Evolutionary conservation across 2,329 filamentous ascomycete genomes (phyloP).

Genomic region (Aotearoamyces nothofagi): DNA sequence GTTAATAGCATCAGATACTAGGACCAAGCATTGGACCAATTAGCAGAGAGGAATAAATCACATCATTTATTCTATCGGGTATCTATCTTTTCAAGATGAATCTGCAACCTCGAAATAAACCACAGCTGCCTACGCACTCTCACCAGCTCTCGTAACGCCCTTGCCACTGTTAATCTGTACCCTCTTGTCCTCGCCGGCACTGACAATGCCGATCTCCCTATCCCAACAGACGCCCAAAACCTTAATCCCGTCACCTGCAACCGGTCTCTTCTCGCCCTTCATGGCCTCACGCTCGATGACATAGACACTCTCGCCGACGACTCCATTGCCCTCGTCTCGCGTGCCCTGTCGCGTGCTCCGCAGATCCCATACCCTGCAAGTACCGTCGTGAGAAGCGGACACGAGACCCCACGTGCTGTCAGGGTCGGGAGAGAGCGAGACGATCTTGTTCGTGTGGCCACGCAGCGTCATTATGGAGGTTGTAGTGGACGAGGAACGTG

Average conservation of each 20-base stretch:
- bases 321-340: conserved; percentile 40
- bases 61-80: no score
- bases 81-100: no score
- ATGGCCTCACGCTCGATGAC: conserved; percentile 60
- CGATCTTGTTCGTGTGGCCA: conserved; percentile 67
- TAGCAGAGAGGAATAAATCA: no score
- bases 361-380: conserved; percentile 87
- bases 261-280: conserved; percentile 42
- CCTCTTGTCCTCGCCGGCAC: conserved; percentile 82
- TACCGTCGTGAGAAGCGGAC: conserved; percentile 83
- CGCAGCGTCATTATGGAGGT: conserved; percentile 82
- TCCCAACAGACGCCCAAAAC: conserved; percentile 87
- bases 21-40: no score
- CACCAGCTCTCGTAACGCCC: conserved; percentile 16
- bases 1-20: no score
- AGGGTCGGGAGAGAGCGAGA: conserved; percentile 32
- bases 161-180: conserved; percentile 63
- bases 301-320: conserved; percentile 61
- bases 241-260: conserved; percentile 73
- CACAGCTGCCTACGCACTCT: no score
- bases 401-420: conserved; percentile 67
- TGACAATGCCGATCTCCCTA: conserved; percentile 72
- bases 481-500: conserved; percentile 58
- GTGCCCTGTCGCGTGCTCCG: conserved; percentile 47
- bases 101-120: no score